These are phyloP conservation scores for Magnaporthiopsis poae DNA, from an alignment of 2,329 filamentous ascomycete genomes.

Conservation along the genomic window DNA sequence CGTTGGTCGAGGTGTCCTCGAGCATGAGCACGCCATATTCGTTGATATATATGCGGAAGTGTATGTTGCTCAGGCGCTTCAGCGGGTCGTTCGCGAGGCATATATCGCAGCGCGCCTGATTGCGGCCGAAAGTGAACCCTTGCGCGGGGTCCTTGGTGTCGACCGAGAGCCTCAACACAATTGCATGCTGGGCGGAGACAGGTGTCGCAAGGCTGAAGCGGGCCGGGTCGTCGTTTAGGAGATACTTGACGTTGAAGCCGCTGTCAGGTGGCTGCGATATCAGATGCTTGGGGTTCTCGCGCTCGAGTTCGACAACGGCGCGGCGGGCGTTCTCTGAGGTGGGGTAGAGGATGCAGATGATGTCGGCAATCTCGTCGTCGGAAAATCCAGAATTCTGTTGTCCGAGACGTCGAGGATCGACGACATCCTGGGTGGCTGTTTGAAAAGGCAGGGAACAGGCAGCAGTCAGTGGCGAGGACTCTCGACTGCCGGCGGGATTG, in stretches of 20 bases:
- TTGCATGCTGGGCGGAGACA: slow-evolving; percentile 50
- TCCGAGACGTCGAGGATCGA: slow-evolving; percentile 71
- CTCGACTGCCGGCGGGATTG: background rate
- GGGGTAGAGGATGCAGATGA: slow-evolving; percentile 80
- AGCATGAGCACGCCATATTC: slow-evolving; percentile 80
- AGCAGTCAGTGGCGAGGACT: background rate
- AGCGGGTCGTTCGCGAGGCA: slow-evolving; percentile 55
- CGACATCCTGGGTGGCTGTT: slow-evolving; percentile 64
- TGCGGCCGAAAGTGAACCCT: slow-evolving; percentile 84
- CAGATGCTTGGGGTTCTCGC: slow-evolving; percentile 38
- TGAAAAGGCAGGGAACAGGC: background rate
- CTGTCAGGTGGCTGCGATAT: slow-evolving; percentile 32
- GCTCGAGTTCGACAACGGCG: slow-evolving; percentile 51
- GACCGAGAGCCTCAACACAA: slow-evolving; percentile 73
- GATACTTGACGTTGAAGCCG: slow-evolving; percentile 41
- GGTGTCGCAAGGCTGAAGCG: slow-evolving; percentile 42
- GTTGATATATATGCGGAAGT: slow-evolving; percentile 90
- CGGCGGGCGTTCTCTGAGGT: slow-evolving; percentile 60
- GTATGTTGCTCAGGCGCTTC: slow-evolving; percentile 79
- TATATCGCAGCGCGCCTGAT: slow-evolving; percentile 60
- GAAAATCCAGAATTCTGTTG: slow-evolving; percentile 73
- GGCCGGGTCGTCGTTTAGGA: slow-evolving; percentile 38
- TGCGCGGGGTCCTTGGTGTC: slow-evolving; percentile 54
- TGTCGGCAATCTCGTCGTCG: slow-evolving; percentile 74
- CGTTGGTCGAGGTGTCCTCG: slow-evolving; percentile 91